Conservation (phyloP, 257 asterid genomes). For the Gentiana straminea region DNA sequence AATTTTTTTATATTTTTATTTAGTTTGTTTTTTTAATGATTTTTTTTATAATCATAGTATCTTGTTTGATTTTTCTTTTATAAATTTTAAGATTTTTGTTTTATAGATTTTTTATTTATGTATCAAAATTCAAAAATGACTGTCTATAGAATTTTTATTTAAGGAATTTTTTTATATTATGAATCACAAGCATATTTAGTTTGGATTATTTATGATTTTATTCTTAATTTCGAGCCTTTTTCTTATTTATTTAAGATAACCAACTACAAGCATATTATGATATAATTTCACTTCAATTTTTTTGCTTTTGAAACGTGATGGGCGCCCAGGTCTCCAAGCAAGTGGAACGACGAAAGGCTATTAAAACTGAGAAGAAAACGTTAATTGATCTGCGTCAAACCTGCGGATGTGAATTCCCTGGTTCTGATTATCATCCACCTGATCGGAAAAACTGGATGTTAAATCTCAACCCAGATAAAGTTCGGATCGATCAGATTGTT, state of each 20-base stretch:
- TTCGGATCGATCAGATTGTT: slow-evolving; percentile 51
- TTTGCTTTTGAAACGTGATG: slow-evolving; percentile 19
- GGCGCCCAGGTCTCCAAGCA: slow-evolving; percentile 56
- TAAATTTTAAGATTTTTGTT: no score
- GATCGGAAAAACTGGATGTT: slow-evolving; percentile 78
- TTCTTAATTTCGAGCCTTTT: not conserved
- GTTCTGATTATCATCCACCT: slow-evolving; percentile 47
- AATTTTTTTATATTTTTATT: no score
- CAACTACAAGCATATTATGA: not conserved
- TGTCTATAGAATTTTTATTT: no score
- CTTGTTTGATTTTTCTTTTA: not conserved
- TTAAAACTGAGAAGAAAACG: slow-evolving; percentile 41
- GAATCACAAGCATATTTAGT: slow-evolving; percentile 15
- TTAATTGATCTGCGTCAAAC: slow-evolving; percentile 31
- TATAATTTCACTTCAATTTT: not conserved
- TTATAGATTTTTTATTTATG: no score
- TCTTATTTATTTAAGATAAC: slow-evolving; percentile 1
- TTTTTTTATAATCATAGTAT: no score
- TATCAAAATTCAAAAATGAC: no score
- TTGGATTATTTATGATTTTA: no score
- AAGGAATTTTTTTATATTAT: not conserved
- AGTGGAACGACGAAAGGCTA: slow-evolving; percentile 39
- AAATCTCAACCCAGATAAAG: slow-evolving; percentile 31
- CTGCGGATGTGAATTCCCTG: slow-evolving; percentile 40
- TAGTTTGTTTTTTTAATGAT: no score